Percentiles rank a stretch among this genome's conserved stretches.
Conservation (phyloP, 2,329 filamentous ascomycete species). For the Colletotrichum spinosum region DNA sequence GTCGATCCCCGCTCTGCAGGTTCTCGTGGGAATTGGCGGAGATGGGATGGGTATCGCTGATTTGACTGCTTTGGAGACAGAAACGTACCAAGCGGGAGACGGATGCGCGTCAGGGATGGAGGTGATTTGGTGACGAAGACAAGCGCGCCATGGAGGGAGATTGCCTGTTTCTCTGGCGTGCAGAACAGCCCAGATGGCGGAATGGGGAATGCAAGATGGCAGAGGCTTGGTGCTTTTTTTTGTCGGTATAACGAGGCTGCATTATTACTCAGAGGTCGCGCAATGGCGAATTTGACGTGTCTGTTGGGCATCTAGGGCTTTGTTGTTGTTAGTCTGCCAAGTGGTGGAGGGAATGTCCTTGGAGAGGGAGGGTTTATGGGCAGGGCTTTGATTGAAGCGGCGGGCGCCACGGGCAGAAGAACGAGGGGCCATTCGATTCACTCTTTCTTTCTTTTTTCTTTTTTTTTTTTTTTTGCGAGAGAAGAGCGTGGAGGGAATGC, state of each 20-base stretch:
- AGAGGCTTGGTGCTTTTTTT: too few species aligned
- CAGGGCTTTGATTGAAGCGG: neutral
- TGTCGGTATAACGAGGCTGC: conserved; percentile 1
- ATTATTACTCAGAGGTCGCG: conserved; percentile 10
- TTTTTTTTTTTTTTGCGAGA: neutral
- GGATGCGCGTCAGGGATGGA: neutral
- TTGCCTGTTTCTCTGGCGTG: conserved; percentile 4
- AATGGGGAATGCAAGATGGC: neutral
- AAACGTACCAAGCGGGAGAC: neutral
- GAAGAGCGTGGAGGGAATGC: neutral
- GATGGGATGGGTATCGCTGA: conserved; percentile 1
- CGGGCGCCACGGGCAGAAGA: too few species aligned
- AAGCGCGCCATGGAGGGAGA: conserved; percentile 8
- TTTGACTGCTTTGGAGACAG: too few species aligned
- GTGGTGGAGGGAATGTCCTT: conserved; percentile 3
- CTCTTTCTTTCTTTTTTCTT: too few species aligned
- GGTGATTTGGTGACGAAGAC: neutral
- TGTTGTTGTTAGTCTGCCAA: neutral
- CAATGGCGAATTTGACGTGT: neutral
- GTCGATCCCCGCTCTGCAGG: conserved; percentile 7
- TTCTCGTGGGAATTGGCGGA: conserved; percentile 13
- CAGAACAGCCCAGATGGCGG: conserved; percentile 10
- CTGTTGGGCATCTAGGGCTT: neutral
- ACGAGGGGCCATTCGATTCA: too few species aligned
- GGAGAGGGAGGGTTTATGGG: neutral